Evolutionary conservation across 352 stramenopile species (phyloP), one percentile per base, ranked within the genome.

Genomic region (Phytophthora ramorum): DNA sequence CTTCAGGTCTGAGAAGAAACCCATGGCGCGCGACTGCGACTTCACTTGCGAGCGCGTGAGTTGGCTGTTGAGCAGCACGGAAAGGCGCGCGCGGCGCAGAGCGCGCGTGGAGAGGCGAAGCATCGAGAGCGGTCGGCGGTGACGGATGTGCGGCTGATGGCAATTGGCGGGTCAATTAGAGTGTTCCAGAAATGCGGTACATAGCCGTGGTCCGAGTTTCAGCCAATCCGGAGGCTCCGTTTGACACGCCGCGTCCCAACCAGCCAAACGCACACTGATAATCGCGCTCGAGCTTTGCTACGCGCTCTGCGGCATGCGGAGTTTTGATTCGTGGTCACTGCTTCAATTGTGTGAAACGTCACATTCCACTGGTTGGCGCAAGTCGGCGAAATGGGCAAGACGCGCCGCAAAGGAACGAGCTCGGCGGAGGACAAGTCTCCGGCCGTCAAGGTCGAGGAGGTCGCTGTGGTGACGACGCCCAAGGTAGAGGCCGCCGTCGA

Each of bases 1-100:
- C 72, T 91, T 93, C 40, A 92, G 52, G 58, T 93, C 79, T 47
- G 79, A 86, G 58, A 91, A 92, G 70, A 92, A 87, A 19, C 84
- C 81, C 78, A 92, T 87, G 4, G 69, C 37, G 19, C 84, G 83
- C 30, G 58, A 63, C 78, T 90, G 82, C 17, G 32, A 53, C 22
- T 64, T 66, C 7, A 46, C 34, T 38, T 66, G 32, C 28, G 41
- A 34, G 4, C 55, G 46, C n/a, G 10, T 10, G 44, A 46, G 16
- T 3, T 69, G 51, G n/a, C n/a, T 54, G 48, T 35, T 62, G 57
- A 53, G 50, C 41, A 53, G 35, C 4, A 53, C 54, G 9, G 57
- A 24, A 38, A 76, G 56, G 47, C 58, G 60, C 22, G 61, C 60
- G 46, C 60, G 58, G 41, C 63, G 61, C 63, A 80, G 44, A 26